Evolutionary conservation across 257 asterid genomes (phyloP).

Genomic region (Rubia yunnanensis): DNA sequence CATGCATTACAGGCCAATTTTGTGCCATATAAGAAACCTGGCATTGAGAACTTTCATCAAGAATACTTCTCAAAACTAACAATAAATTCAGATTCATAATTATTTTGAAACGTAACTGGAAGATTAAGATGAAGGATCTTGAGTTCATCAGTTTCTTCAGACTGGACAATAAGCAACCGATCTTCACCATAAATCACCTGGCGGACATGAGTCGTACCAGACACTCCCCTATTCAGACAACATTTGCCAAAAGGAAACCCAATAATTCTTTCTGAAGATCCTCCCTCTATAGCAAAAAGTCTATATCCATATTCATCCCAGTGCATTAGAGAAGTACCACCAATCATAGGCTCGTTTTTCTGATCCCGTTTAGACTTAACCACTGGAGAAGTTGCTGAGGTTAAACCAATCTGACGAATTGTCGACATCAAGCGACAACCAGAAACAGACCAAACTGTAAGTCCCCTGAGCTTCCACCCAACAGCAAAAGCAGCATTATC

Average conservation of each 20-base stretch:
- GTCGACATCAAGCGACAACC: conserved; percentile 99
- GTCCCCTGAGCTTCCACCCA: conserved; percentile 98
- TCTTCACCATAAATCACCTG: conserved; percentile 98
- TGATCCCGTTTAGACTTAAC: conserved; percentile 68
- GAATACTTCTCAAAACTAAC: conserved; percentile 18
- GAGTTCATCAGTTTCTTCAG: conserved; percentile 95
- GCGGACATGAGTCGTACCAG: conserved; percentile 86
- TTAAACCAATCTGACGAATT: conserved; percentile 83
- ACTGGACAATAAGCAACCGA: conserved; percentile 91
- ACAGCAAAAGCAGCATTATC: conserved; percentile 94
- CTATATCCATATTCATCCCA: conserved; percentile 98
- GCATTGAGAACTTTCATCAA: conserved; percentile 25
- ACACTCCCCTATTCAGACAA: conserved; percentile 95
- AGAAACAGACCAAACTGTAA: conserved; percentile 97
- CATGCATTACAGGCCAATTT: conserved; percentile 97
- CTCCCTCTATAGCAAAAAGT: conserved; percentile 88
- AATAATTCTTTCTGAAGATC: conserved; percentile 80
- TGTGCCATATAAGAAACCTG: conserved; percentile 98
- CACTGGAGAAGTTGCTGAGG: conserved; percentile 88
- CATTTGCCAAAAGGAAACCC: conserved; percentile 96
- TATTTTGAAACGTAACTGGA: conserved; percentile 67
- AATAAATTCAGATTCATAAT: conserved; percentile 14
- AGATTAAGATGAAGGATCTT: conserved; percentile 87
- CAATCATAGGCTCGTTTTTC: conserved; percentile 94
- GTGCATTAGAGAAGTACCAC: conserved; percentile 79